Evolutionary conservation across 2,329 filamentous ascomycete species (phyloP), one percentile per base, ranked within the genome.

Genomic region (Apiospora arundinis): DNA sequence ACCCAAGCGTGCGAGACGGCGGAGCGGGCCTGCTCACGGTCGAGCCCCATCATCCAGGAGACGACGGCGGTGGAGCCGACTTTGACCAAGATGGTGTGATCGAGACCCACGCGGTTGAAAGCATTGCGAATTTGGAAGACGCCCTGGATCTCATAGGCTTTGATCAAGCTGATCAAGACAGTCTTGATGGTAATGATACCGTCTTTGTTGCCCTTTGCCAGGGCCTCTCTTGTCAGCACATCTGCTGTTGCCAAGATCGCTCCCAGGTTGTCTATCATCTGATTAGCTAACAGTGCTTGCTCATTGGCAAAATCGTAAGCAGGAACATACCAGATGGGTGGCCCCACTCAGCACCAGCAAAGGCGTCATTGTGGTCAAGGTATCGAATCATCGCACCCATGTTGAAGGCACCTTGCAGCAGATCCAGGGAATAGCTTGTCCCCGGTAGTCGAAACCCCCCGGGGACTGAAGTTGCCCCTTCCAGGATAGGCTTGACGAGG

Each of bases 71-170:
- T 79, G 0, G 82, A 81, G 16, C 82, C 82, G 12, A 85, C 70
- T 70, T 83, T 83, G 48, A 84, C 82, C 7, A 84, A 78, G 8
- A 85, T 79, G 0, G 78, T 77, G 72, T 85, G 82, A 72, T 85
- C 83, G 0, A 85, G 74, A 0, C 83, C 83, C n/a, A 77, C 71
- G 1, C 70, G 68, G 71, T 85, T 84, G 73, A 83, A 84, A 6
- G 81, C 73, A 48, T 83, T 83, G 1, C 69, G 40, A 28, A 78
- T 74, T 48, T 82, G 81, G 46, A 82, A 79, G 68, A 74, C 75
- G 23, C 83, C 83, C 70, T 85, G 83, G 70, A 84, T 82, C 72
- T 84, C 83, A 69, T 84, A 83, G 1, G 82, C 79, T 72, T 84
- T 84, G 72, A 83, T 81, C 49, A 81, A 45, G 3, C 79, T 80